Base-by-base conservation (phyloP, 345 rosid genomes). In the Hibiscus syriacus region DNA sequence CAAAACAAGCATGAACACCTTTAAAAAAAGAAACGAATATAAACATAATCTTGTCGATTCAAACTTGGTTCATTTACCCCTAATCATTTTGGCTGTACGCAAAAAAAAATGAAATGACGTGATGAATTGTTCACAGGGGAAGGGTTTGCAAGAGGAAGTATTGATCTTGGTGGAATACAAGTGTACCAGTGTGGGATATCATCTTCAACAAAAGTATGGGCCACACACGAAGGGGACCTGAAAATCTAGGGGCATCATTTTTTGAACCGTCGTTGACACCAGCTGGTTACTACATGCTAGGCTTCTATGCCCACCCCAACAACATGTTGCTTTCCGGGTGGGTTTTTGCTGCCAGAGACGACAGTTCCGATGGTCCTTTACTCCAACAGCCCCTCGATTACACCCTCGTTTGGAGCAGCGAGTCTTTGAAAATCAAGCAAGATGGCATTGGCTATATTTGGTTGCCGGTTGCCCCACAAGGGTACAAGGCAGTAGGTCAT, bases 381-480 rank as follows among this genome's bases (percentile, higher is more conserved):
- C 68, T 93, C 30, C 73, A 76, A 38, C 74, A 71, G 23, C 98
- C 98, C 10, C 3, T 77, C 3, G 98, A 90, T 76, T 93, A 87
- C 77, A 81, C 77, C 50, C 96, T 93, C 43, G 80, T 89, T 50
- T 90, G 86, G 87, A 88, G 79, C 78, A 88, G 94, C 3, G 88
- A 88, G 58, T 73, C 88, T 17, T 17, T 73, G 64, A 78, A 79
- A 26, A 82, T 87, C 67, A 83, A 85, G 69, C 92, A 89, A 78
- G 92, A 86, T 6, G 85, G 88, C 0, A 3, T 56, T 20, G 88
- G 83, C 0, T 93, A 80, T 16, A 11, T 90, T 46, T 93, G 98
- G 98, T 79, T 80, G 11, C 98, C 98, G 1, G 59, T 55, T 3
- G 76, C 97, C 0, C 90, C 94, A 0, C 84, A 86, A 22, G 97